These are phyloP conservation scores for Candida alai DNA, from an alignment of 805 yeast genomes.

Conservation along the genomic window DNA sequence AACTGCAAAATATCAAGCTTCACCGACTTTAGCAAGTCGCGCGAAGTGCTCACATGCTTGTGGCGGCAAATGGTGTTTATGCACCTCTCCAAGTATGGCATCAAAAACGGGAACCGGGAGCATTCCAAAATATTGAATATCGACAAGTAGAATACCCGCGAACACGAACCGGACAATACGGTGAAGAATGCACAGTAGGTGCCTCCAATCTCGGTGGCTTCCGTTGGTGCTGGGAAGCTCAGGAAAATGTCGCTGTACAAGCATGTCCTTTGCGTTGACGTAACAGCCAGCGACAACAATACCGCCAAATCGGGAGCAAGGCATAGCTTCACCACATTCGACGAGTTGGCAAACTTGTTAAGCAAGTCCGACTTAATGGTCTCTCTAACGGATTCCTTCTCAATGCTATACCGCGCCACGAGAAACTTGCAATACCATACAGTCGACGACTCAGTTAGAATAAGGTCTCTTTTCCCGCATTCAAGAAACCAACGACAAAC, in stretches of 20 bases:
- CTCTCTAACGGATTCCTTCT: constrained; percentile 14
- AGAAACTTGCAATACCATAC: constrained; percentile 27
- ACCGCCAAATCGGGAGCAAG: constrained; percentile 12
- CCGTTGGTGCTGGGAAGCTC: constrained; percentile 32
- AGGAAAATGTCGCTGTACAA: constrained; percentile 27
- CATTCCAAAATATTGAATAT: constrained; percentile 42
- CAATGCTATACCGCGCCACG: constrained; percentile 15
- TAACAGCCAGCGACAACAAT: constrained; percentile 11
- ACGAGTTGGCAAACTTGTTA: constrained; percentile 4
- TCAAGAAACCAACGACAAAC: constrained; percentile 43
- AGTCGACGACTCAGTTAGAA: constrained; percentile 35
- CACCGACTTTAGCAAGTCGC: constrained; percentile 24
- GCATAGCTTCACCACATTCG: constrained; percentile 18
- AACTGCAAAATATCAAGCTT: constrained; percentile 36
- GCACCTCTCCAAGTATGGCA: constrained; percentile 25
- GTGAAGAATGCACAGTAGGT: constrained; percentile 36
- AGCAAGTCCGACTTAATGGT: constrained; percentile 9
- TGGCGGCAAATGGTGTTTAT: constrained; percentile 19
- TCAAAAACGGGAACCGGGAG: constrained; percentile 26
- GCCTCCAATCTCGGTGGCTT: constrained; percentile 34
- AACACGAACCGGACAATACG: constrained; percentile 24
- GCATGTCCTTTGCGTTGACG: neutral
- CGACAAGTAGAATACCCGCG: constrained; percentile 28
- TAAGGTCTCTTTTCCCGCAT: constrained; percentile 36
- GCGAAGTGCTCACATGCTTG: constrained; percentile 11